Base-by-base conservation (phyloP, 257 asterid genomes). In the Scutellaria galericulata region DNA sequence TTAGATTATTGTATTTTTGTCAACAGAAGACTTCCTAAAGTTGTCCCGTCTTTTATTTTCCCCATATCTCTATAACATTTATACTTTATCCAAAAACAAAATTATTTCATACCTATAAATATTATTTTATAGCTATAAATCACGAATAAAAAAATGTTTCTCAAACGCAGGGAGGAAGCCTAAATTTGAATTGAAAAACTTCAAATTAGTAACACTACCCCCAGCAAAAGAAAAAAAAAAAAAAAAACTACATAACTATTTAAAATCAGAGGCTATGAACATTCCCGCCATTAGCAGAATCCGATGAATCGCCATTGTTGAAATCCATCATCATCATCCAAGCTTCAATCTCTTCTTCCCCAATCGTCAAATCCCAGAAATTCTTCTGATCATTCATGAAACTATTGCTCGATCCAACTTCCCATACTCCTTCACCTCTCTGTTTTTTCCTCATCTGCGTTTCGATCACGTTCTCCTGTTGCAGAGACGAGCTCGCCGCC, bases 291-390 rank as follows among this genome's bases (percentile, higher is more conserved):
- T 76, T 77, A 46, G 84, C 80, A 27, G 88, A 86, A 65, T 84
- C 87, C 7, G 89, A 84, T 0, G 94, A 90, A 53, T 78, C 76
- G 40, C 81, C 85, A 1, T 83, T 84, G 60, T 74, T 72, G 63
- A 83, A 84, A 68, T 85, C 93, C 96, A 88, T 85, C 85, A 66
- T 82, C 81, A 9, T 74, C 89, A 88, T 70, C 95, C 92, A 90
- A 51, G 82, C 72, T 45, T 79, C 80, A 53, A 90, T 78, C 2
- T 88, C 93, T 1, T 85, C 86, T 8, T 86, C 89, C 7, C 86
- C 89, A 1, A 84, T 61, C 65, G 56, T 46, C 68, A 54, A 45
- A 55, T 84, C 91, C 88, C 86, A 72, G 6, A 73, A 64, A 37
- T 85, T 83, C 55, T 46, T 71, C 46, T 62, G 65, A 59, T 52